Evolutionary conservation across 257 asterid genomes (phyloP).

Genomic region (Salvia miltiorrhiza): DNA sequence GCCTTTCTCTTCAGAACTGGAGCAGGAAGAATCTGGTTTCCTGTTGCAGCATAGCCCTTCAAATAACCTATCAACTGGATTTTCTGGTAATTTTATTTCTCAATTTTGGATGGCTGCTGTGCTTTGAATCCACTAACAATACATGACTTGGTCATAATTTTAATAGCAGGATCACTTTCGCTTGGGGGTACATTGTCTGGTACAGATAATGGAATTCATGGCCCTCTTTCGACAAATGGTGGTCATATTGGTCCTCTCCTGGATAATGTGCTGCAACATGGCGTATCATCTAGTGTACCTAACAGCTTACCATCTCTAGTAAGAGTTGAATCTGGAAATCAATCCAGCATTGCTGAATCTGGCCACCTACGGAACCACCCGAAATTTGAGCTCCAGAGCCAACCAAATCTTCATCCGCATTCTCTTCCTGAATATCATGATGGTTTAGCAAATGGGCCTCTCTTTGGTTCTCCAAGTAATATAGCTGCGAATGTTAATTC

Average conservation of each 20-base stretch:
- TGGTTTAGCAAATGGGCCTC: slow-evolving; percentile 57
- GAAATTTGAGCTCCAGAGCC: slow-evolving; percentile 56
- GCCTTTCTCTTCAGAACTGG: slow-evolving; percentile 61
- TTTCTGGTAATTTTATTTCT: slow-evolving; percentile 60
- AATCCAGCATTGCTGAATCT: slow-evolving; percentile 46
- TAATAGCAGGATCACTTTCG: slow-evolving; percentile 52
- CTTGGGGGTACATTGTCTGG: slow-evolving; percentile 42
- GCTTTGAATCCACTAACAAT: slow-evolving; percentile 19
- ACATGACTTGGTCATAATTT: slow-evolving; percentile 16
- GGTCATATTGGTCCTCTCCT: slow-evolving; percentile 41
- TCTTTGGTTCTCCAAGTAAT: slow-evolving; percentile 64
- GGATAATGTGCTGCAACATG: slow-evolving; percentile 55
- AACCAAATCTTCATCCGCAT: slow-evolving; percentile 63
- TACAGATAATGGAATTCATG: slow-evolving; percentile 47
- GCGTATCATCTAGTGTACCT: slow-evolving; percentile 64
- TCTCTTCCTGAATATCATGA: slow-evolving; percentile 80
- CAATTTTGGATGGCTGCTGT: slow-evolving; percentile 15
- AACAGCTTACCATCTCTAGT: slow-evolving; percentile 53
- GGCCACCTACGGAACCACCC: slow-evolving; percentile 49
- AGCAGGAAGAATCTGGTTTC: slow-evolving; percentile 59
- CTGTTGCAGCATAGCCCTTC: slow-evolving; percentile 65
- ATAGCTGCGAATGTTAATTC: slow-evolving; percentile 55
- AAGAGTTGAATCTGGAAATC: slow-evolving; percentile 60
- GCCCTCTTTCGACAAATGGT: slow-evolving; percentile 50
- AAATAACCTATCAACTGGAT: slow-evolving; percentile 49